Evolutionary conservation across 208 protist genomes (phyloP), one percentile per base, ranked within the genome.

Genomic region (Novymonas esmeraldas): DNA sequence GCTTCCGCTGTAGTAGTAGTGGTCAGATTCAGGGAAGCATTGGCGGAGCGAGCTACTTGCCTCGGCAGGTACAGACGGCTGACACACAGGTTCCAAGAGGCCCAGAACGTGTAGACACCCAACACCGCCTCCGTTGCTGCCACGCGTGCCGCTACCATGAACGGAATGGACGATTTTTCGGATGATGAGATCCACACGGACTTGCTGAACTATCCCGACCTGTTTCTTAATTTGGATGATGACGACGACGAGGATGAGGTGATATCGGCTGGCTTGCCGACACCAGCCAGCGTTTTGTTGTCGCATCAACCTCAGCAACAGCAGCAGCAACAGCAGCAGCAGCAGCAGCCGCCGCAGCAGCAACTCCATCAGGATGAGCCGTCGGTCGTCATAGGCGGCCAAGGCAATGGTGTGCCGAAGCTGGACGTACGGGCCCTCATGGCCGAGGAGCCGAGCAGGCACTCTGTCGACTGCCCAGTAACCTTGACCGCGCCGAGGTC

Each of bases 211-310:
- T 52, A 68, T 22, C 60, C 56, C n/a, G 46, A 26, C 2, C 33
- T 76, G 14, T 69, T 76, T 38, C 61, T 76, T 33, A 55, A 76
- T 18, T 33, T 69, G n/a, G n/a, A n/a, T 18, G 70, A 76, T 6
- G 70, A 76, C 11, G 54, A 68, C 34, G 68, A 75, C 29, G 70
- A 76, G 31, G 60, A 66, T 22, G n/a, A 64, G 39, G 45, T 61
- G 22, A 22, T 66, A 31, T 67, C 68, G 9, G 3, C 33, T 11
- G 54, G 26, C 6, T 28, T 75, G 45, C 2, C 61, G 10, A 14
- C 49, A 11, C 59, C 69, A 2, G 7, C 45, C 5, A 31, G 41
- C 11, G 3, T 51, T n/a, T 18, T 49, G 33, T n/a, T n/a, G n/a
- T n/a, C n/a, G n/a, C 50, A 38, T 38, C 62, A 38, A 38, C 29